phyloP scores from a whole-genome alignment of 2,329 filamentous ascomycete species.

The Calonectria hongkongensis region DNA sequence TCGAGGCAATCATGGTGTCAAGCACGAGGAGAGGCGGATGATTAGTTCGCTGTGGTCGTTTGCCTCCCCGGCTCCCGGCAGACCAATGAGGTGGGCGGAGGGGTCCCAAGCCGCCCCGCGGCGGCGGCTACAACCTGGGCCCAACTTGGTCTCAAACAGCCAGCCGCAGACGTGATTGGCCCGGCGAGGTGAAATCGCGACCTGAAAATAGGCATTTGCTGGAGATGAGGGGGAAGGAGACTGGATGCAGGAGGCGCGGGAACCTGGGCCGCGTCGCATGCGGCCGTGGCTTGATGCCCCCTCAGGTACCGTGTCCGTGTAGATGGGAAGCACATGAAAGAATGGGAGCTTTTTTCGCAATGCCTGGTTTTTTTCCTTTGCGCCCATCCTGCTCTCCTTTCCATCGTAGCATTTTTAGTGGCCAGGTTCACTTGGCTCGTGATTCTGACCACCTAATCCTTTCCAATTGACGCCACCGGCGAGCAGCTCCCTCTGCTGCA shows the following conservation, averaged over 20 bases:
- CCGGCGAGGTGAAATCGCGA: background rate
- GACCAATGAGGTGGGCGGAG: constrained; percentile 29
- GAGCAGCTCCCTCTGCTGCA: background rate
- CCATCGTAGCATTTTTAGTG: background rate
- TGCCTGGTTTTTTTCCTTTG: background rate
- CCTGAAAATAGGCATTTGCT: constrained; percentile 17
- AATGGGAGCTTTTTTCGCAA: background rate
- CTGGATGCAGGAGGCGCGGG: constrained; percentile 19
- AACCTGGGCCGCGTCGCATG: constrained; percentile 33
- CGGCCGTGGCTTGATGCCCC: constrained; percentile 27
- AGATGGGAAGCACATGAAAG: background rate
- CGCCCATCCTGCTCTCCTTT: background rate
- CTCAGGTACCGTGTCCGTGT: constrained; percentile 1
- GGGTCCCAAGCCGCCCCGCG: constrained; percentile 30
- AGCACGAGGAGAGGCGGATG: background rate
- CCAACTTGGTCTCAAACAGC: background rate
- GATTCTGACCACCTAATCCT: constrained; percentile 2
- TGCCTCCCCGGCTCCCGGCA: constrained; percentile 19
- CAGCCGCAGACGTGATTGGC: constrained; percentile 26
- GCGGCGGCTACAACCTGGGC: constrained; percentile 37
- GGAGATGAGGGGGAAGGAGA: constrained; percentile 12
- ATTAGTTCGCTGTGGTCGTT: constrained; percentile 14
- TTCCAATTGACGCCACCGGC: constrained; percentile 17
- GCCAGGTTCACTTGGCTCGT: background rate
- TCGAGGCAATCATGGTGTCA: constrained; percentile 15